A percentile compares a stretch with the other conserved stretches of the same genome.
These are phyloP conservation scores for Skeletonema potamos DNA, from an alignment of 108 stramenopile genomes.

Conservation along the genomic window DNA sequence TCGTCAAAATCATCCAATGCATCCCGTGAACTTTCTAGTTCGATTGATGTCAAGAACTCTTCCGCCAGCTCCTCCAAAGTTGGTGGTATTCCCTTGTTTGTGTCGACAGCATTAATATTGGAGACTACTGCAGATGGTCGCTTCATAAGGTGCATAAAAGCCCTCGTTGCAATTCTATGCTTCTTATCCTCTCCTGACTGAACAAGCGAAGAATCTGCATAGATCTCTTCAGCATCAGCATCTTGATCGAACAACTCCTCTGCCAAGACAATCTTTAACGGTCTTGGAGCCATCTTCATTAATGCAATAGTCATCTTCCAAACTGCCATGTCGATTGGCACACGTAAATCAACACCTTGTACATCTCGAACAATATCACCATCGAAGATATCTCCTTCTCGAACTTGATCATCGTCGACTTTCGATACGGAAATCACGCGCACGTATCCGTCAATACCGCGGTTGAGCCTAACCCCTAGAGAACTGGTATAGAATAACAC, in stretches of 20 bases:
- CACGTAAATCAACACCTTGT: conserved; percentile 27
- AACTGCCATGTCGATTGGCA: conserved; percentile 29
- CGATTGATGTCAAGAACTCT: not conserved
- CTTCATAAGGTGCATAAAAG: not conserved
- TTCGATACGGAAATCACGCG: conserved; percentile 20
- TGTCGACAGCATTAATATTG: not conserved
- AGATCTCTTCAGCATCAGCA: not conserved
- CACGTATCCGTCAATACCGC: conserved; percentile 36
- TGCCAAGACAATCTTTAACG: conserved; percentile 27
- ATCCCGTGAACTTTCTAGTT: not conserved
- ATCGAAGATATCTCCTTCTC: conserved; percentile 18
- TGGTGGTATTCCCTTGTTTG: not conserved
- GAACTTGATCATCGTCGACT: conserved; percentile 2
- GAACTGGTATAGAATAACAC: conserved; percentile 23
- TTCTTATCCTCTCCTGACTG: not conserved
- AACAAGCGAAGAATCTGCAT: not conserved
- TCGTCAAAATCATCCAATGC: not conserved
- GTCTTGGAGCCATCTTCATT: conserved; percentile 41
- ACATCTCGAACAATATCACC: conserved; percentile 36
- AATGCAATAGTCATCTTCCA: conserved; percentile 47
- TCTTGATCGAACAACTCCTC: not conserved
- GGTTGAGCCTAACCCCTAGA: conserved; percentile 36
- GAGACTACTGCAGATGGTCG: not conserved
- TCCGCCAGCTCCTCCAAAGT: not conserved
- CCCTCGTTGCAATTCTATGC: not conserved